Conservation (phyloP, 139 green algal species). For the Auxenochlorella protothecoides region DNA sequence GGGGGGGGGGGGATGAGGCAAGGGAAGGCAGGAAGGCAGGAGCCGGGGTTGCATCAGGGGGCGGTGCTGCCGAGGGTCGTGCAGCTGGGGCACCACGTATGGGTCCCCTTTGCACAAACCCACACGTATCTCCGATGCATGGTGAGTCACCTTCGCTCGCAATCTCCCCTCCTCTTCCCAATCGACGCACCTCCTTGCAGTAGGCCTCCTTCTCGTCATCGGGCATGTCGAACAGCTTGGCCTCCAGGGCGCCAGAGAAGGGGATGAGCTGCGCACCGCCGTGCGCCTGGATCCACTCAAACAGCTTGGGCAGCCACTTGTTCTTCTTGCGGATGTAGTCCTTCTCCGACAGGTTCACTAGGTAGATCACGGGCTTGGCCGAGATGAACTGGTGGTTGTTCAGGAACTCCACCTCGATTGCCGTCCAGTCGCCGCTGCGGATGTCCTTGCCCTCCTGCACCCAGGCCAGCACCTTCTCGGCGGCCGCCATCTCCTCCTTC, state of each 20-base stretch:
- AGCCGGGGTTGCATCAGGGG: neutral
- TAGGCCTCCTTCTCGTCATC: slow-evolving; percentile 67
- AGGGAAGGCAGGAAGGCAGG: neutral
- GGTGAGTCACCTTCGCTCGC: too few species aligned
- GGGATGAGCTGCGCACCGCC: slow-evolving; percentile 90
- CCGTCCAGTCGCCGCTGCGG: slow-evolving; percentile 69
- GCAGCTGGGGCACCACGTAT: too few species aligned
- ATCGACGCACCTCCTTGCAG: slow-evolving; percentile 44
- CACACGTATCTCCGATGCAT: too few species aligned
- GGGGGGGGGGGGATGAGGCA: neutral
- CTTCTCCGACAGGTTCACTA: slow-evolving; percentile 86
- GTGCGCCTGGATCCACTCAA: slow-evolving; percentile 75
- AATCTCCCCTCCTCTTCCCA: neutral
- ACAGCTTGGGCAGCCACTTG: slow-evolving; percentile 95
- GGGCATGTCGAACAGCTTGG: slow-evolving; percentile 77
- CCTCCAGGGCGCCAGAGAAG: slow-evolving; percentile 82
- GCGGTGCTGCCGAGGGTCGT: neutral
- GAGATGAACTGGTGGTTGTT: slow-evolving; percentile 77
- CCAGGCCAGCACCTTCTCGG: slow-evolving; percentile 45
- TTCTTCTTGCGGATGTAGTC: slow-evolving; percentile 96
- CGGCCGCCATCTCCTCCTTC: slow-evolving; percentile 67
- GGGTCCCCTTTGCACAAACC: too few species aligned
- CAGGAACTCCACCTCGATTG: slow-evolving; percentile 70
- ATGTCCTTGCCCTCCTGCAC: slow-evolving; percentile 70
- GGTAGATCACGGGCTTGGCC: slow-evolving; percentile 93